phyloP scores from a whole-genome alignment of 163 green algal genomes.

The Scenedesmus sp. region DNA sequence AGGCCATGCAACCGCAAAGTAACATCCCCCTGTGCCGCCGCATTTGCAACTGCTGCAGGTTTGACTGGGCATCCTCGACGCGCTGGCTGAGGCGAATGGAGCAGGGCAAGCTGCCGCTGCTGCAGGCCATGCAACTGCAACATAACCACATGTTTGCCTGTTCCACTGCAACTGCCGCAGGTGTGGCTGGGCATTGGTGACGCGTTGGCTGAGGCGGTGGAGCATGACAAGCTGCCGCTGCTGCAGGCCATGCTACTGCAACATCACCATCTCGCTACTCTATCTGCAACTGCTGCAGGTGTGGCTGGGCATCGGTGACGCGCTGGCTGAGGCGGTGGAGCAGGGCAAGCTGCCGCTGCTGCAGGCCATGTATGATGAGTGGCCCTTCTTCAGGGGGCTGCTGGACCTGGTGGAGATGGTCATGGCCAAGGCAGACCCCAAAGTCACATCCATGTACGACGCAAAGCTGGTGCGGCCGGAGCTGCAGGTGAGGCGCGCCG shows the following conservation, averaged over 20 bases:
- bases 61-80: conserved; percentile 96
- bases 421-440: conserved; percentile 91
- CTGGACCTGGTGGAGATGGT: conserved; percentile 99
- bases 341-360: conserved; percentile 66
- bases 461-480: conserved; percentile 74
- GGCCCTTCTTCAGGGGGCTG: conserved; percentile 93
- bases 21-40: too few relatives aligned
- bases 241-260: neutral
- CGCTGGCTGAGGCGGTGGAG: conserved; percentile 72
- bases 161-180: neutral
- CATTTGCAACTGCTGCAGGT: conserved; percentile 51
- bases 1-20: conserved; percentile 86
- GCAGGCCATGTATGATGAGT: conserved; percentile 95
- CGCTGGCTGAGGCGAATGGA: conserved; percentile 72
- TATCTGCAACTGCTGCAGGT: conserved; percentile 56
- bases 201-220: neutral
- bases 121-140: conserved; percentile 90
- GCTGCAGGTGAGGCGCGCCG: conserved; percentile 55
- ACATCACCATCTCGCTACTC: neutral
- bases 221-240: neutral
- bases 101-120: conserved; percentile 55
- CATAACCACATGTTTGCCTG: neutral
- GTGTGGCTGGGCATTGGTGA: neutral
- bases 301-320: conserved; percentile 96
- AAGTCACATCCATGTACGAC: conserved; percentile 87